A percentile compares a stretch with the other conserved stretches of the same genome.
Conservation (phyloP, 352 stramenopile genomes). For the Phytophthora sp. region DNA sequence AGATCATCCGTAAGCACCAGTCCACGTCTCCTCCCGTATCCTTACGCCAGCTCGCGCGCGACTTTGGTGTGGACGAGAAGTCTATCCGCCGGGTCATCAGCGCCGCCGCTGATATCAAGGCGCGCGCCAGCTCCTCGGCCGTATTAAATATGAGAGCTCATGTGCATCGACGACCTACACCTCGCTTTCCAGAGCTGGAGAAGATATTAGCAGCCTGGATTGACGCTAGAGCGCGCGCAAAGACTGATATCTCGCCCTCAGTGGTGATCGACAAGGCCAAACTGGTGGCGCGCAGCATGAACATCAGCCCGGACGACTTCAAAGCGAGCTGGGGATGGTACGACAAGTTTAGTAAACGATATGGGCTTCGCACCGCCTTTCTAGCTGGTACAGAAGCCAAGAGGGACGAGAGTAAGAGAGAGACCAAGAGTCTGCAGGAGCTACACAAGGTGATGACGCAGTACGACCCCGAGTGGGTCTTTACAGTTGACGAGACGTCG, state of each 20-base stretch:
- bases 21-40: neutral
- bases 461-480: constrained; percentile 40
- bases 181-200: constrained; percentile 39
- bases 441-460: constrained; percentile 29
- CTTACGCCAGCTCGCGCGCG: constrained; percentile 30
- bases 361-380: constrained; percentile 32
- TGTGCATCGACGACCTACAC: constrained; percentile 17
- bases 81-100: constrained; percentile 34
- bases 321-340: constrained; percentile 52
- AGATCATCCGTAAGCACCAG: constrained; percentile 36
- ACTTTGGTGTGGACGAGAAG: constrained; percentile 40
- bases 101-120: constrained; percentile 24
- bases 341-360: constrained; percentile 43
- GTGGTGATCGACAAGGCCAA: constrained; percentile 42
- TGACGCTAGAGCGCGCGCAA: constrained; percentile 25
- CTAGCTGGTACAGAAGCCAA: neutral
- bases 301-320: constrained; percentile 29
- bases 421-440: constrained; percentile 22
- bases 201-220: constrained; percentile 31
- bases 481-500: constrained; percentile 38
- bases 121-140: constrained; percentile 4
- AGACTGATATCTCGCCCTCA: constrained; percentile 32
- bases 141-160: constrained; percentile 18
- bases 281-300: constrained; percentile 25
- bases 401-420: neutral